Conservation (phyloP, 805 yeast species). For the Candida odintsovae region DNA sequence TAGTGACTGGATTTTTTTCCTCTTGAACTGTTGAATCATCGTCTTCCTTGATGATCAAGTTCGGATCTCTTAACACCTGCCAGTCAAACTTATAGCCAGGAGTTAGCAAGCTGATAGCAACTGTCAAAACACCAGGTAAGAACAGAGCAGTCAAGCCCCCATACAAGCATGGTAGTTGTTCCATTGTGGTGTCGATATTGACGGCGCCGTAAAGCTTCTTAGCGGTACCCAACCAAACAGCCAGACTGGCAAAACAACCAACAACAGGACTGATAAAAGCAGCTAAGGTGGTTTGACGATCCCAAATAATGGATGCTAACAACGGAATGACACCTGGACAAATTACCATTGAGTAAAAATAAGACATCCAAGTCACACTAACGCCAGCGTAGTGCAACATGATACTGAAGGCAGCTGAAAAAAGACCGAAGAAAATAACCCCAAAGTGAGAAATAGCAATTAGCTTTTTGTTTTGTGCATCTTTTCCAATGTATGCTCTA, state of each 20-base stretch:
- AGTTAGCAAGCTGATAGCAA: background rate
- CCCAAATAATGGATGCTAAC: constrained; percentile 31
- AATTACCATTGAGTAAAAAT: constrained; percentile 28
- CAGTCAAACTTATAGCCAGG: background rate
- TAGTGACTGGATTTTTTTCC: background rate
- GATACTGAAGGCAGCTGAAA: constrained; percentile 32
- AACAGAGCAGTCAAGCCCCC: background rate
- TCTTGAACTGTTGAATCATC: background rate
- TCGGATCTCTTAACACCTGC: background rate
- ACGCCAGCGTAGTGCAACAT: constrained; percentile 28
- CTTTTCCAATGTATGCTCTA: constrained; percentile 31
- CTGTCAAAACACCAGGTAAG: background rate
- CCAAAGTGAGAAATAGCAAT: constrained; percentile 29
- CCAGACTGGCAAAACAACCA: constrained; percentile 27
- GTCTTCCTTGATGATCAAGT: background rate
- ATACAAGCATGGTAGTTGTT: background rate
- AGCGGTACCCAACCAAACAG: constrained; percentile 29
- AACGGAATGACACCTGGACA: constrained; percentile 36
- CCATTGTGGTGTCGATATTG: constrained; percentile 18
- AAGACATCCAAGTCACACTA: constrained; percentile 9
- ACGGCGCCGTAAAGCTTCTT: constrained; percentile 25
- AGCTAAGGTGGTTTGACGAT: constrained; percentile 25
- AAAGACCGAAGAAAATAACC: constrained; percentile 33
- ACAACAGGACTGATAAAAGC: constrained; percentile 27
- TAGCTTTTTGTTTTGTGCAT: constrained; percentile 31